These are phyloP conservation scores for Limnanthes douglasii DNA, from an alignment of 345 rosid species.

Conservation along the genomic window DNA sequence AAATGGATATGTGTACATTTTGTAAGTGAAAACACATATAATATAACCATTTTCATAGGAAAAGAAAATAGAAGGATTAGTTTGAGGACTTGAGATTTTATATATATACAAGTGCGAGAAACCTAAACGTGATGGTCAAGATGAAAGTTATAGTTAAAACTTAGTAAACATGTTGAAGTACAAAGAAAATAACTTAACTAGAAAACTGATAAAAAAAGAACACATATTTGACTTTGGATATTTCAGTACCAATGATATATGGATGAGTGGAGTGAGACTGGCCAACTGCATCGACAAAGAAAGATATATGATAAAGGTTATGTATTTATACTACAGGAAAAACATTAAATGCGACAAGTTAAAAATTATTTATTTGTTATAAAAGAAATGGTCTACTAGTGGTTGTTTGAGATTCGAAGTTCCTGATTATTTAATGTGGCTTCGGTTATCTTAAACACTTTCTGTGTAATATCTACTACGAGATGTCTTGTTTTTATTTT, in stretches of 20 bases:
- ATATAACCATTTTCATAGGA: background rate
- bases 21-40: background rate
- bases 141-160: background rate
- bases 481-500: too few species aligned
- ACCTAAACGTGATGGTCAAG: background rate
- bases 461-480: too few species aligned
- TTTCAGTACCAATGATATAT: conserved; percentile 80
- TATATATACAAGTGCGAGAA: background rate
- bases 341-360: conserved; percentile 13
- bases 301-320: conserved; percentile 26
- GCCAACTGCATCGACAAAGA: conserved; percentile 74
- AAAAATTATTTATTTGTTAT: too few species aligned
- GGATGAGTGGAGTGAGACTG: conserved; percentile 97
- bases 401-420: conserved; percentile 4
- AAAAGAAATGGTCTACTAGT: too few species aligned
- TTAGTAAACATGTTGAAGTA: background rate
- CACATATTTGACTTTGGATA: conserved; percentile 53
- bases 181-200: background rate
- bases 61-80: background rate
- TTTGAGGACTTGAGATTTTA: background rate
- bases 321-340: too few species aligned
- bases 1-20: background rate
- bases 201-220: background rate
- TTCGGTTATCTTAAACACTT: too few species aligned
- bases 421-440: too few species aligned